Base-by-base conservation (phyloP, 495 filamentous ascomycete species). In the Peziza echinospora region DNA sequence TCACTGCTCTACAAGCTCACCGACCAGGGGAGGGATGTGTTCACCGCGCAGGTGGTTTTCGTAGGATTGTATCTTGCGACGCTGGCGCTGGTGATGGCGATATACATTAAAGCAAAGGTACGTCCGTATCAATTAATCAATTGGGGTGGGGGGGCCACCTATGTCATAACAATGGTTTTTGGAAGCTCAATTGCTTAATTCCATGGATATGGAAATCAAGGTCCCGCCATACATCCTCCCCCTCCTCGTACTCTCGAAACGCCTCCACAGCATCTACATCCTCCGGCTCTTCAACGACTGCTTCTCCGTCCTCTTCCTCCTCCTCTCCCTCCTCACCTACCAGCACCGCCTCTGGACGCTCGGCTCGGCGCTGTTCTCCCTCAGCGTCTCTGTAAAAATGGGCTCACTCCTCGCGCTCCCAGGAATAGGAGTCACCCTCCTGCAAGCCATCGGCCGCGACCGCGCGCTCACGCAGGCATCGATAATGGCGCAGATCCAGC, bases 201-300 rank as follows among this genome's bases (percentile, higher is more conserved):
- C n/a, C n/a, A n/a, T n/a, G n/a, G n/a, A n/a, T n/a, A n/a, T n/a
- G n/a, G n/a, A n/a, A n/a, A n/a, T n/a, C n/a, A n/a, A 82, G 79
- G 84, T 76, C 24, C 89, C 89, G 5, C 81, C 83, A 3, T 94
- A 92, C 58, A 63, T 94, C 34, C 80, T 93, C 48, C 84, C 83
- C 2, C 69, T 96, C 21, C 74, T 97, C 24, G 68, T 89, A 26
- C 67, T 93, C 30, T 93, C 86, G 46, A 96, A 94, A 59, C 72
- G 89, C 5, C 67, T 96, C 23, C 89, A 97, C 60, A 92, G 83
- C 62, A 78, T 97, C 41, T 97, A 84, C 59, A 62, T 97, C 48
- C 70, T 97, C 47, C 77, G 89, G 16, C 75, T 85, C 53, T 97
- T 97, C 70, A 97, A 97, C 63, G 89, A 97, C 67, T 78, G 83